Percentiles rank a stretch among this genome's conserved stretches.
phyloP scores from a whole-genome alignment of 2,329 filamentous ascomycete genomes.

The Alternaria infectoria region DNA sequence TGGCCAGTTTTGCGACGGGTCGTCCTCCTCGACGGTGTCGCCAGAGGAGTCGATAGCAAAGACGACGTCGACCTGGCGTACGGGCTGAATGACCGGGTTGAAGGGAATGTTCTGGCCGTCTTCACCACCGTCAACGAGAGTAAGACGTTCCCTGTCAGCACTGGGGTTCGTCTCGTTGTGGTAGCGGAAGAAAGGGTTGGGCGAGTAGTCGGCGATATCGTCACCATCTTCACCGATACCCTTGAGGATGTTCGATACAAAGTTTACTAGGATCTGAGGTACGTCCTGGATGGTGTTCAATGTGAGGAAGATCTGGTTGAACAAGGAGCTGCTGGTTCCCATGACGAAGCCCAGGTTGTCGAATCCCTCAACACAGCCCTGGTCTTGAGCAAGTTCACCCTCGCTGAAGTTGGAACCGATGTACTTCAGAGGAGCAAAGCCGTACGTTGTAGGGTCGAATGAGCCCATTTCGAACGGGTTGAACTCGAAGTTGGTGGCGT shows the following conservation, averaged over 20 bases:
- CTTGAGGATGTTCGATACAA: conserved; percentile 60
- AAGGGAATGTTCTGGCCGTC: conserved; percentile 81
- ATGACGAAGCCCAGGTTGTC: conserved; percentile 85
- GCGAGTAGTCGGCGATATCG: conserved; percentile 75
- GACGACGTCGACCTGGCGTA: conserved; percentile 77
- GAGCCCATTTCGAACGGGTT: conserved; percentile 81
- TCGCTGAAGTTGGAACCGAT: conserved; percentile 74
- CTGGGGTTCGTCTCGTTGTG: conserved; percentile 66
- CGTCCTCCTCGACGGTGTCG: conserved; percentile 61
- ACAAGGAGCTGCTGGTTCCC: conserved; percentile 84
- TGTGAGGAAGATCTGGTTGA: conserved; percentile 76
- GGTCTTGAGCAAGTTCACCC: conserved; percentile 63
- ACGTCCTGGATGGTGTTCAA: conserved; percentile 62
- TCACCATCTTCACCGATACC: conserved; percentile 65
- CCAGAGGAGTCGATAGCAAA: conserved; percentile 81
- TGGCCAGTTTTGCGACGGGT: conserved; percentile 65
- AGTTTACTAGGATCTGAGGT: conserved; percentile 58
- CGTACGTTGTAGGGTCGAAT: conserved; percentile 74
- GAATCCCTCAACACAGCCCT: conserved; percentile 75
- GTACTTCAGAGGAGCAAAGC: conserved; percentile 73
- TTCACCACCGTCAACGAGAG: conserved; percentile 78
- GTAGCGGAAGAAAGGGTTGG: conserved; percentile 77
- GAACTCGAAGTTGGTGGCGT: conserved; percentile 78
- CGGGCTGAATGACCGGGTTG: conserved; percentile 76
- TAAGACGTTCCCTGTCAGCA: conserved; percentile 62